Evolutionary conservation across 176 grass and related monocot species (phyloP).

Genomic region (Eleusine indica): DNA sequence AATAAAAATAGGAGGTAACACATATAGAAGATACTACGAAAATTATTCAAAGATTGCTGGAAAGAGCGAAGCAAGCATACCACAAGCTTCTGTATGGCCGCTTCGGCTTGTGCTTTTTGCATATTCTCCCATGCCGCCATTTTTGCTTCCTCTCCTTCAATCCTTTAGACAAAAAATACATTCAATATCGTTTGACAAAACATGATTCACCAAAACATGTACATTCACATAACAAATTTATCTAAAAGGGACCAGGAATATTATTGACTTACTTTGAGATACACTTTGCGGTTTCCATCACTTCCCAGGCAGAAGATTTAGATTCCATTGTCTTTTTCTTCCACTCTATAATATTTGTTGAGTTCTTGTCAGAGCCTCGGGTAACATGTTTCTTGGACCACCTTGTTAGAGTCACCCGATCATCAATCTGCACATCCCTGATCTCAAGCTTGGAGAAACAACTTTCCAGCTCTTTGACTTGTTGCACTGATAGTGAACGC

Average conservation of each 20-base stretch:
- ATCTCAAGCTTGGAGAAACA: conserved; percentile 84
- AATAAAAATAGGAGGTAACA: background rate
- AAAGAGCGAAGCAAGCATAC: conserved; percentile 49
- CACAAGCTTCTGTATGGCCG: conserved; percentile 70
- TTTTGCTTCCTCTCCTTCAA: conserved; percentile 67
- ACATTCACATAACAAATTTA: conserved; percentile 9
- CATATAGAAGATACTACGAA: background rate
- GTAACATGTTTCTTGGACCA: conserved; percentile 92
- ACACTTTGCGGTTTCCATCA: conserved; percentile 60
- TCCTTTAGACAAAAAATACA: conserved; percentile 44
- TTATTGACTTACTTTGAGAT: conserved; percentile 59
- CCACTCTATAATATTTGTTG: conserved; percentile 82
- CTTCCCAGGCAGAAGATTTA: conserved; percentile 70
- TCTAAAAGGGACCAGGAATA: conserved; percentile 20
- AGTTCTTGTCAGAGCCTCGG: conserved; percentile 53
- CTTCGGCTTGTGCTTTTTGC: conserved; percentile 74
- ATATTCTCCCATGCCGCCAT: conserved; percentile 79
- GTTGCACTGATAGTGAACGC: conserved; percentile 44
- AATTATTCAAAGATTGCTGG: background rate
- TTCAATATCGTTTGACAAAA: conserved; percentile 27
- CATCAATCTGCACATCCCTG: conserved; percentile 66
- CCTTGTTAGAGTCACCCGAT: conserved; percentile 77
- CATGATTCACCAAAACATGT: background rate
- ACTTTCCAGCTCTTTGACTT: conserved; percentile 64
- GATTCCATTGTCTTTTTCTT: conserved; percentile 72